Percentiles rank a stretch among this genome's conserved stretches.
phyloP scores from a whole-genome alignment of 2,329 filamentous ascomycete genomes.

The Penicillium psychrosexuale region DNA sequence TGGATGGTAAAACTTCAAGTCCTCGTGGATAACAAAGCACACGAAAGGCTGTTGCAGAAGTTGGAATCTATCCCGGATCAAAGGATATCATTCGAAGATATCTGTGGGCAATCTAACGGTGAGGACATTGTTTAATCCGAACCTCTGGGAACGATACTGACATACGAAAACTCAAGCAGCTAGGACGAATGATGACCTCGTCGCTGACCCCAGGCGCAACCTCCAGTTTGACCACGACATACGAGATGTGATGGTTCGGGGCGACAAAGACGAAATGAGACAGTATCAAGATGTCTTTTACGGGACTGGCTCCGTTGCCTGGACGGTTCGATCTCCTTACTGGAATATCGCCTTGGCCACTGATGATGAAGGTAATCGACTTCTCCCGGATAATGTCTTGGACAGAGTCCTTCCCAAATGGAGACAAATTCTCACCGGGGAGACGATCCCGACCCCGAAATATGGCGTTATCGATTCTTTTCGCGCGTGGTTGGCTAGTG shows the following conservation, averaged over 20 bases:
- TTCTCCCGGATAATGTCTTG: background rate
- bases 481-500: background rate
- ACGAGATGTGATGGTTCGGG: background rate
- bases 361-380: background rate
- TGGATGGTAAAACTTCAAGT: background rate
- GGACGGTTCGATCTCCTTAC: background rate
- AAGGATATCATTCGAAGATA: background rate
- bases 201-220: background rate
- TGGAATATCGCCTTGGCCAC: constrained; percentile 2
- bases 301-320: background rate
- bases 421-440: background rate
- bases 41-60: background rate
- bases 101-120: background rate
- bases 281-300: background rate
- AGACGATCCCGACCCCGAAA: background rate
- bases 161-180: background rate
- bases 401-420: background rate
- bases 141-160: background rate
- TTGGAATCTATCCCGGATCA: background rate
- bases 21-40: background rate
- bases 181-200: background rate
- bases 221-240: background rate
- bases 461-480: background rate
- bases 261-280: background rate
- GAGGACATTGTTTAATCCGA: background rate